A percentile compares a stretch with the other conserved stretches of the same genome.
These are phyloP conservation scores for Aspergillus taichungensis DNA, from an alignment of 495 filamentous ascomycete genomes.

Conservation along the genomic window DNA sequence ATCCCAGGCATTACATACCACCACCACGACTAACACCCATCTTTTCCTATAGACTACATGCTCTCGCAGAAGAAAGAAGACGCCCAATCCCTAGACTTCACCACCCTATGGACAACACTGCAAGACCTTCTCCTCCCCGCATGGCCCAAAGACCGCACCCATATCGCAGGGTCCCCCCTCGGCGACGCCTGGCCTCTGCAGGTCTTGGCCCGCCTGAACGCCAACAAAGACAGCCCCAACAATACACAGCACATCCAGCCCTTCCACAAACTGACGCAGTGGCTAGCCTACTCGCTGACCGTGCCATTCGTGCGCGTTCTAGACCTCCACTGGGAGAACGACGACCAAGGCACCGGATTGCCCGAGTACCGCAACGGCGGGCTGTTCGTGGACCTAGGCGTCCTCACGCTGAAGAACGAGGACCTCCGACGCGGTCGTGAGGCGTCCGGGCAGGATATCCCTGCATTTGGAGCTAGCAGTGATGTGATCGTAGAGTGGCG, in stretches of 20 bases:
- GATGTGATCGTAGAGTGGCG: slow-evolving; percentile 88
- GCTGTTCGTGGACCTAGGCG: slow-evolving; percentile 71
- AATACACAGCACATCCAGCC: slow-evolving; percentile 23
- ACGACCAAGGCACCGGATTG: slow-evolving; percentile 70
- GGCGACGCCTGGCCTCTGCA: slow-evolving; percentile 50
- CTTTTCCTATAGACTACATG: slow-evolving; percentile 36
- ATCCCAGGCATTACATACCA: background rate
- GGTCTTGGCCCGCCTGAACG: slow-evolving; percentile 11
- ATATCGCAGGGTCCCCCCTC: slow-evolving; percentile 40
- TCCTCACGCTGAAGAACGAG: slow-evolving; percentile 62
- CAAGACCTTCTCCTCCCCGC: slow-evolving; percentile 44
- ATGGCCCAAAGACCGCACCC: slow-evolving; percentile 48
- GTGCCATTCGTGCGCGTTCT: slow-evolving; percentile 76
- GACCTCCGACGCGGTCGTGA: slow-evolving; percentile 48
- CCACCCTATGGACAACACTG: slow-evolving; percentile 38
- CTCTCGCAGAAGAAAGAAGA: slow-evolving; percentile 14
- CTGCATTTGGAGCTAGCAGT: slow-evolving; percentile 68
- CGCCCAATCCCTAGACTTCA: slow-evolving; percentile 20
- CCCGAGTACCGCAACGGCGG: slow-evolving; percentile 88
- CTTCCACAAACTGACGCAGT: slow-evolving; percentile 88
- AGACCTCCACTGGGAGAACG: slow-evolving; percentile 66
- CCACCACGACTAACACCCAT: background rate
- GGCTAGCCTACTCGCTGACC: slow-evolving; percentile 84
- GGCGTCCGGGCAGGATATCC: slow-evolving; percentile 50
- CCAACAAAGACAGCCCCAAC: slow-evolving; percentile 1